Evolutionary conservation across 2,329 filamentous ascomycete species (phyloP), one percentile per base, ranked within the genome.

Genomic region (Aspergillus eucalypticola): DNA sequence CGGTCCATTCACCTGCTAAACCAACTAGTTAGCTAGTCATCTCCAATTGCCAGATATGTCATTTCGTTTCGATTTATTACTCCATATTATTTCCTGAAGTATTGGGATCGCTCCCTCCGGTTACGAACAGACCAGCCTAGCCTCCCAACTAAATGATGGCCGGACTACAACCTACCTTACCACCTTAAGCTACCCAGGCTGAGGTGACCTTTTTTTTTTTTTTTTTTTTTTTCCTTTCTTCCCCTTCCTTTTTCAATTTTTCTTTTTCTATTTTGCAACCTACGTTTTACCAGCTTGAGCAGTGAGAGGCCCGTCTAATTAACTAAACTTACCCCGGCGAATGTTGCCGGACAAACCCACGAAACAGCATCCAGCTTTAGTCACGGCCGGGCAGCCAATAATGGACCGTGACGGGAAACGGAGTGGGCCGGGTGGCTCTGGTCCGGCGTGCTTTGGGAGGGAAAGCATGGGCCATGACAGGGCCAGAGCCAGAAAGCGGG

Each of bases 391-490:
- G 2, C 50, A 29, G 8, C 59, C 59, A 60, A 60, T 57, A 6
- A 50, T 8, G 19, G 2, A 48, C 56, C 60, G 61, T 61, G 4
- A 58, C 19, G 3, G 11, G 4, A 8, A 8, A 5, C 10, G 1
- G 3, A 42, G 56, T 65, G 62, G 65, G 42, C 10, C 38, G 38
- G 23, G 32, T 35, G 48, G 56, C 39, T 41, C 35, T 52, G 54
- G 60, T 54, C 39, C 42, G 52, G 25, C 53, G n/a, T 41, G 53
- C 25, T 19, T 60, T 58, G 54, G 44, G 21, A 42, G 46, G 48
- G 46, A 35, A 35, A 66, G 64, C 64, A 67, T 59, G 61, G 64
- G 57, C 66, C 66, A 64, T 59, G 63, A 66, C 64, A 64, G 66
- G 66, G 56, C 57, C 60, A 61, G 61, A 63, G 64, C 60, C 54